Conservation (phyloP, 1,284 basidiomycete genomes). For the Pyrrhoderma lamaoense region DNA sequence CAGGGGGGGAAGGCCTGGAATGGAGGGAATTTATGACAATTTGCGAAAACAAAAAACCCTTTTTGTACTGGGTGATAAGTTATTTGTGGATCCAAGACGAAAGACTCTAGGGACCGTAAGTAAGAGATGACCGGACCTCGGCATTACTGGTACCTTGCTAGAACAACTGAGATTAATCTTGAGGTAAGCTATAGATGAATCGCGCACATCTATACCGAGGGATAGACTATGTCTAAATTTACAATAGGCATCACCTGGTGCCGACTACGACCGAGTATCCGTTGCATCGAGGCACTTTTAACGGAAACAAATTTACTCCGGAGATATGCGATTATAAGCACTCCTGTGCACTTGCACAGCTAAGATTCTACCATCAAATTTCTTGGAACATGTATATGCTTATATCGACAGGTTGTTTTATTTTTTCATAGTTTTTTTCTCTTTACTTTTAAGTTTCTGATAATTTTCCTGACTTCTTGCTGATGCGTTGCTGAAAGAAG, state of each 20-base stretch:
- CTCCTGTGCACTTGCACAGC: neutral
- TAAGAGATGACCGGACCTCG: constrained; percentile 4
- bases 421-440: too few relatives aligned
- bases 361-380: too few relatives aligned
- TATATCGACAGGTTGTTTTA: too few relatives aligned
- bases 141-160: neutral
- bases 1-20: neutral
- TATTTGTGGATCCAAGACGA: neutral
- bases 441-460: too few relatives aligned
- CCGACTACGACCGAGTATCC: neutral
- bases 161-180: constrained; percentile 1
- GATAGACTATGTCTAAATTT: neutral
- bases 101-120: neutral
- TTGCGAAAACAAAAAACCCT: neutral
- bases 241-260: neutral
- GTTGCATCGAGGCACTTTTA: neutral
- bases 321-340: neutral
- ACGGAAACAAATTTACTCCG: constrained; percentile 15
- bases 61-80: constrained; percentile 4
- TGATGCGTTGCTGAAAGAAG: too few relatives aligned
- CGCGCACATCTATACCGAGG: neutral
- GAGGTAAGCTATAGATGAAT: constrained; percentile 2
- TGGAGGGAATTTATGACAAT: neutral
- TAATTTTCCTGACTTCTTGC: too few relatives aligned
- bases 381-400: too few relatives aligned